Conservation (phyloP, 2,329 filamentous ascomycete species). For the Cyphellophora europaea region DNA sequence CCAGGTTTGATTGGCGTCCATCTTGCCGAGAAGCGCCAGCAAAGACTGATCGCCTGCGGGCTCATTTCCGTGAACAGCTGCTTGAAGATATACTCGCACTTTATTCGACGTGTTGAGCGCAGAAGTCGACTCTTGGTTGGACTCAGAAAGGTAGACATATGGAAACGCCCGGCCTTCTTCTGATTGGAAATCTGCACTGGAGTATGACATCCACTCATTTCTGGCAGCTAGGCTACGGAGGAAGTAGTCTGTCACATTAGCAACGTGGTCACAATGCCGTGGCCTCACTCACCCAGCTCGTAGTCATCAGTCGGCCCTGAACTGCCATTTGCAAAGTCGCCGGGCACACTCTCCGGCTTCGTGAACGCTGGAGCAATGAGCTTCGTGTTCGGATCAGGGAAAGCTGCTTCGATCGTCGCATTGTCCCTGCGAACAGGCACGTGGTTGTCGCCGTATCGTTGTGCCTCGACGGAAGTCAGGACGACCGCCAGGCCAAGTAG, state of each 20-base stretch:
- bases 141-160: constrained; percentile 5
- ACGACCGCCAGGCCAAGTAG: not conserved
- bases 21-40: constrained; percentile 4
- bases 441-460: constrained; percentile 3
- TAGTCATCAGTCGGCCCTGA: constrained; percentile 6
- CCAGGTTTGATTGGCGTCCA: constrained; percentile 8
- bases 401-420: constrained; percentile 2
- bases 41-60: constrained; percentile 5
- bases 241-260: constrained; percentile 3
- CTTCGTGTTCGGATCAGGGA: constrained; percentile 4
- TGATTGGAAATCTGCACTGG: constrained; percentile 3
- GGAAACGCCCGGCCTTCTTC: constrained; percentile 4
- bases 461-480: not conserved
- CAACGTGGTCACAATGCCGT: constrained; percentile 35
- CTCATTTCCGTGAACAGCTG: constrained; percentile 6
- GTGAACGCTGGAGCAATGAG: constrained; percentile 7
- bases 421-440: constrained; percentile 5
- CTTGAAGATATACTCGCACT: constrained; percentile 7
- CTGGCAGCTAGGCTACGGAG: constrained; percentile 3
- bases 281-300: constrained; percentile 3
- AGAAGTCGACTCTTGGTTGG: not conserved
- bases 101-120: constrained; percentile 1
- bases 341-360: constrained; percentile 1
- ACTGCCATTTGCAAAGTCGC: constrained; percentile 5
- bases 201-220: constrained; percentile 6